Percentiles rank a stretch among this genome's conserved stretches.
These are phyloP conservation scores for Cercis canadensis DNA, from an alignment of 306 rosid genomes.

Conservation along the genomic window DNA sequence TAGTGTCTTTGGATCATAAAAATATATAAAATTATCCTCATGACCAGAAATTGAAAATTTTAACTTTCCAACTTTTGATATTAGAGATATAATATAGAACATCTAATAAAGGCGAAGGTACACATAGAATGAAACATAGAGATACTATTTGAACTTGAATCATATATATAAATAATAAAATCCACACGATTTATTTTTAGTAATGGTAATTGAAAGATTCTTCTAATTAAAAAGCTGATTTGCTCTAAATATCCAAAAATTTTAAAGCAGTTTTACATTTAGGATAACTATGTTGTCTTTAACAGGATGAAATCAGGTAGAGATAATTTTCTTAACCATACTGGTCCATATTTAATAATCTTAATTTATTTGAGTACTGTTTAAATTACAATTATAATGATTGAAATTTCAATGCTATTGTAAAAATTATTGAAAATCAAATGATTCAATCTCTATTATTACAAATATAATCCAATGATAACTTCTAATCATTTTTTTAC, in stretches of 20 bases:
- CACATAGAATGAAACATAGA: constrained; percentile 28
- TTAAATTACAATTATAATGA: no score
- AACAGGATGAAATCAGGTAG: no score
- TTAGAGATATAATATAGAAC: constrained; percentile 18
- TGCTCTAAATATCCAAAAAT: no score
- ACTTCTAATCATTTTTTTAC: constrained; percentile 10
- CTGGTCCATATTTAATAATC: no score
- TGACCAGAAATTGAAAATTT: neutral
- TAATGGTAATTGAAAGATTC: constrained; percentile 15
- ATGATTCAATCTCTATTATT: no score
- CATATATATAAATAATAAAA: neutral
- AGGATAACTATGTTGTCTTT: no score
- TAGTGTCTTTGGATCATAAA: constrained; percentile 23
- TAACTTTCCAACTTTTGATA: constrained; percentile 8
- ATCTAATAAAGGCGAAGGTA: constrained; percentile 13
- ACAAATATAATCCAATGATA: constrained; percentile 4
- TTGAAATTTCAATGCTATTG: no score
- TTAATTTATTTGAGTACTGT: no score
- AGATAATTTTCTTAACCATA: no score
- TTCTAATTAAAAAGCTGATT: no score
- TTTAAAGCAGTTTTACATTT: no score
- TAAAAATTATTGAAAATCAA: no score
- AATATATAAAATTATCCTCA: neutral
- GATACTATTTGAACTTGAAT: constrained; percentile 18
- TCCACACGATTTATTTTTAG: constrained; percentile 6